These are phyloP conservation scores for Chaetomium sp. DNA, from an alignment of 2,329 filamentous ascomycete species.

Conservation along the genomic window DNA sequence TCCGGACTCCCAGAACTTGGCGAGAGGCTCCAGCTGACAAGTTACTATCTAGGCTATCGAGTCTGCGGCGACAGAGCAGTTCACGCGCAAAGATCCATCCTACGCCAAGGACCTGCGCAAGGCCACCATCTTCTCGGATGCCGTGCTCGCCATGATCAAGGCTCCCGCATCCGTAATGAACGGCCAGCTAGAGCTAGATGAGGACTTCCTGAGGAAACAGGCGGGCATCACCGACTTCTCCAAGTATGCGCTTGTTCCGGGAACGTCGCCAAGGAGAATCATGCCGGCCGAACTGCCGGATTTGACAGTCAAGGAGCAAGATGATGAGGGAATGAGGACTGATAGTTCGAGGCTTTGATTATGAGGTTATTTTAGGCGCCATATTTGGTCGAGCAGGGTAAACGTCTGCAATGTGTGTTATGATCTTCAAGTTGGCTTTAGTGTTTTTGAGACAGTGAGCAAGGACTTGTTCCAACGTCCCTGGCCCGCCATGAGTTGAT, in stretches of 20 bases:
- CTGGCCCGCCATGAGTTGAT: background rate
- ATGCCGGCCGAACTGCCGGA: slow-evolving; percentile 74
- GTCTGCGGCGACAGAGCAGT: slow-evolving; percentile 69
- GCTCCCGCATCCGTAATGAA: slow-evolving; percentile 65
- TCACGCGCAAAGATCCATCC: slow-evolving; percentile 48
- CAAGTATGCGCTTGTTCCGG: slow-evolving; percentile 69
- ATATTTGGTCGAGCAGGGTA: background rate
- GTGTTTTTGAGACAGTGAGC: background rate
- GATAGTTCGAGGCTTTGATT: slow-evolving; percentile 58
- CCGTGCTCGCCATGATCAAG: slow-evolving; percentile 70
- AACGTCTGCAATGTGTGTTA: background rate
- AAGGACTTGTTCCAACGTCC: background rate
- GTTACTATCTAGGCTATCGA: slow-evolving; percentile 58
- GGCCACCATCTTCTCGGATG: slow-evolving; percentile 76
- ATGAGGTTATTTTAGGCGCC: background rate
- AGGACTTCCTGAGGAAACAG: slow-evolving; percentile 73
- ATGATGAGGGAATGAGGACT: slow-evolving; percentile 73
- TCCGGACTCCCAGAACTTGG: background rate
- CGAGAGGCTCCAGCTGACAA: background rate
- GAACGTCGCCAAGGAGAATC: slow-evolving; percentile 67
- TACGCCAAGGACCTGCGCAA: slow-evolving; percentile 64
- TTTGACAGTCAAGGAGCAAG: slow-evolving; percentile 73
- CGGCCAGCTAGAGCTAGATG: slow-evolving; percentile 72
- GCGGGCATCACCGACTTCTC: slow-evolving; percentile 69
- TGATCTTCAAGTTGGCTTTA: background rate